Evolutionary conservation across 2,329 filamentous ascomycete species (phyloP).

Genomic region (Fusarium sp.): DNA sequence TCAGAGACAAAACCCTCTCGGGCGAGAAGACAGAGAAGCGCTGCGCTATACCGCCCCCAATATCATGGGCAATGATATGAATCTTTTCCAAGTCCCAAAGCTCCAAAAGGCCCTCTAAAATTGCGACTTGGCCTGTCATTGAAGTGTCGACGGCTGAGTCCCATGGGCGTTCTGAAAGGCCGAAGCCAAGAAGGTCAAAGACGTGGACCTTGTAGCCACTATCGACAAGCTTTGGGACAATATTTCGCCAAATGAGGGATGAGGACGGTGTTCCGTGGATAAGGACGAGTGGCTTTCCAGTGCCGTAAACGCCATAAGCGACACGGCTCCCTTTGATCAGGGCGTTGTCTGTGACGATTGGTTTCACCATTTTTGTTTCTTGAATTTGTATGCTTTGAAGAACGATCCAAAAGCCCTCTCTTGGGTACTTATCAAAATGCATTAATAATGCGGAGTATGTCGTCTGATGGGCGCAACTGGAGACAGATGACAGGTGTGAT

Average conservation of each 20-base stretch:
- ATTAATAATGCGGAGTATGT: slow-evolving; percentile 31
- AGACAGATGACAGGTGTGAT: not conserved
- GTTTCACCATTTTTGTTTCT: slow-evolving; percentile 13
- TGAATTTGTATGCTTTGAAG: not conserved
- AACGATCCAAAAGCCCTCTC: not conserved
- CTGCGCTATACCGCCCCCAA: slow-evolving; percentile 46
- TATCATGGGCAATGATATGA: slow-evolving; percentile 46
- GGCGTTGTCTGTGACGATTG: slow-evolving; percentile 41
- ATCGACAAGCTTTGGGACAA: slow-evolving; percentile 36
- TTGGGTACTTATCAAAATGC: not conserved
- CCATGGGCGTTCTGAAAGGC: slow-evolving; percentile 46
- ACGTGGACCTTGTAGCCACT: slow-evolving; percentile 41
- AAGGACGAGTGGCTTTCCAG: slow-evolving; percentile 42
- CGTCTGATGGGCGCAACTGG: slow-evolving; percentile 27
- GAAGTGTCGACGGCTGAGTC: slow-evolving; percentile 44
- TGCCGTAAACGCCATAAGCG: slow-evolving; percentile 43
- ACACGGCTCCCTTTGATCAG: slow-evolving; percentile 42
- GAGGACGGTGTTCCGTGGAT: slow-evolving; percentile 48
- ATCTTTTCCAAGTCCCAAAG: slow-evolving; percentile 40
- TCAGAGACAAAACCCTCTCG: slow-evolving; percentile 38
- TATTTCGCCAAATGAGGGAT: slow-evolving; percentile 48
- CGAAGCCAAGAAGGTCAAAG: slow-evolving; percentile 47
- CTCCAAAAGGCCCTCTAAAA: slow-evolving; percentile 41
- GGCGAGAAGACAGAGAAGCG: slow-evolving; percentile 40
- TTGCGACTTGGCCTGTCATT: slow-evolving; percentile 45